phyloP scores from a whole-genome alignment of 108 stramenopile species.

The Mayamaea pseudoterrestris region DNA sequence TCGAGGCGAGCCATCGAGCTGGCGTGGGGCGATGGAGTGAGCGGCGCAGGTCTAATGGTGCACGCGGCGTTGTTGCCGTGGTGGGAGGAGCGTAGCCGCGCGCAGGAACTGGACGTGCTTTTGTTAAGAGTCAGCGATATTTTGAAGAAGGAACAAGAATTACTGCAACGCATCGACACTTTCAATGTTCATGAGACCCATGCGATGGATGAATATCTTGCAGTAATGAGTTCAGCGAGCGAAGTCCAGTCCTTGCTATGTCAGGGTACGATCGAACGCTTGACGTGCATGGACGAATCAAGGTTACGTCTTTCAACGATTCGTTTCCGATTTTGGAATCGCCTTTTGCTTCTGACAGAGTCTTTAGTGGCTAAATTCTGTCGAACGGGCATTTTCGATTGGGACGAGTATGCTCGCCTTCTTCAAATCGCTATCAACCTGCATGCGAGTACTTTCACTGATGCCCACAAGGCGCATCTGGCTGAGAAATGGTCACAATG shows the following conservation, averaged over 20 bases:
- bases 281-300: background rate
- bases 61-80: constrained; percentile 8
- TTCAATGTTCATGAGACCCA: constrained; percentile 7
- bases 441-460: background rate
- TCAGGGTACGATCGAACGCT: background rate
- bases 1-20: background rate
- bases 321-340: constrained; percentile 1
- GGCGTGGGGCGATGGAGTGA: background rate
- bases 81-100: constrained; percentile 13
- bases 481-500: constrained; percentile 5
- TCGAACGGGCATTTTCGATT: background rate
- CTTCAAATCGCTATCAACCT: background rate
- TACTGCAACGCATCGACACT: constrained; percentile 9
- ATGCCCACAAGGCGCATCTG: background rate
- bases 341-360: background rate
- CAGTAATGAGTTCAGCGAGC: background rate
- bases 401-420: background rate
- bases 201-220: constrained; percentile 6
- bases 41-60: constrained; percentile 17
- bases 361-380: background rate
- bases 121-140: constrained; percentile 6
- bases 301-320: background rate
- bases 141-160: constrained; percentile 10
- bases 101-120: constrained; percentile 9
- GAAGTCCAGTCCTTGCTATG: background rate